Evolutionary conservation across 2,329 filamentous ascomycete species (phyloP).

Genomic region (Laburnicola sp.): DNA sequence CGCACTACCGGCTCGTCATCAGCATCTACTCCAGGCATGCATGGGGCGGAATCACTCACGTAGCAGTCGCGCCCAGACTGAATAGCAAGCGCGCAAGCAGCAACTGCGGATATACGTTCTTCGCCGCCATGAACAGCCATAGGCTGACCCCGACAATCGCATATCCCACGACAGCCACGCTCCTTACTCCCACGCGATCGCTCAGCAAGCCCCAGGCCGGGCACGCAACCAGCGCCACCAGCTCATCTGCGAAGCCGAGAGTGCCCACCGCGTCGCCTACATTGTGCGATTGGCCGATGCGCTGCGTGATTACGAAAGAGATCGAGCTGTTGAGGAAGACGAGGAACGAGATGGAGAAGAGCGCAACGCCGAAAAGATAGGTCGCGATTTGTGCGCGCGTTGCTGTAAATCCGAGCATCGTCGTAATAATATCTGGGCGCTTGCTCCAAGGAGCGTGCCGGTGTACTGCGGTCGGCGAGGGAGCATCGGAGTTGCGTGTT

Average conservation of each 20-base stretch:
- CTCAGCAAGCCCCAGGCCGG: conserved; percentile 78
- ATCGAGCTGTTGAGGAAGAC: conserved; percentile 86
- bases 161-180: conserved; percentile 72
- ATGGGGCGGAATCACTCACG: conserved; percentile 51
- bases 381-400: conserved; percentile 62
- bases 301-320: conserved; percentile 82
- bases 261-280: conserved; percentile 84
- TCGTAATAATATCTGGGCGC: conserved; percentile 7
- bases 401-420: conserved; percentile 58
- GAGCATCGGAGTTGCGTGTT: neutral
- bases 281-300: conserved; percentile 71
- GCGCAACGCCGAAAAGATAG: conserved; percentile 78
- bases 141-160: conserved; percentile 76
- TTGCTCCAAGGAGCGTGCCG: conserved; percentile 27
- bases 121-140: conserved; percentile 79
- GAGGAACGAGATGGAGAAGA: conserved; percentile 87
- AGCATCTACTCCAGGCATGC: conserved; percentile 10
- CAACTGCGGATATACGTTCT: conserved; percentile 85
- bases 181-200: conserved; percentile 73
- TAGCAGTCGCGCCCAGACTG: conserved; percentile 86
- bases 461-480: neutral
- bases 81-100: conserved; percentile 84
- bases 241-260: conserved; percentile 80
- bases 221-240: conserved; percentile 79
- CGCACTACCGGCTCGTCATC: conserved; percentile 47